Evolutionary conservation across 2,329 filamentous ascomycete species (phyloP), one percentile per base, ranked within the genome.

Genomic region (Aspergillus tamarii): DNA sequence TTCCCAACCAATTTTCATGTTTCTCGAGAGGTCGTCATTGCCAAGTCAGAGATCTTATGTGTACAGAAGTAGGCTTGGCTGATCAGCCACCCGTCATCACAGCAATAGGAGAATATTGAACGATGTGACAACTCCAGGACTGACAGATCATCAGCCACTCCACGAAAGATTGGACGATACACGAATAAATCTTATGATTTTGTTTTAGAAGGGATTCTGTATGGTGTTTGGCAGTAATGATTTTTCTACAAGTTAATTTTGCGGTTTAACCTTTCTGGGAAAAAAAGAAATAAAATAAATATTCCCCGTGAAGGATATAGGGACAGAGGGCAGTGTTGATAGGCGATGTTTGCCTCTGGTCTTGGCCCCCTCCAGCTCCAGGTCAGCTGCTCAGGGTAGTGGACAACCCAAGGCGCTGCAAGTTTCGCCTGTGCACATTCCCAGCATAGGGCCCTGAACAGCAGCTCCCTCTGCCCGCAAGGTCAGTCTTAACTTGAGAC

Each of bases 81-180:
- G 34, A 39, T 54, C 16, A 61, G 66, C 64, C 64, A 66, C 64
- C 64, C 60, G 62, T 61, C 61, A 64, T 59, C 66, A 64, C 53
- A 64, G 59, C 66, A 65, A 62, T 60, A 68, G 62, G 62, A 65
- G 64, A 64, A 65, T 65, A 65, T 57, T 57, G 57, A 26, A 57
- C 26, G 60, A 66, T 66, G 62, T 66, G 66, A 68, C 66, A 59
- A 61, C 62, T 66, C 58, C 34, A 41, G n/a, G 28, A 36, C 64
- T 60, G 66, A 68, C 66, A 65, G 66, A 67, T 68, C 66, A 65
- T 57, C 61, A 43, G 45, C 62, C 57, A 52, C 46, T 60, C 34
- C 26, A 46, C 34, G 52, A 23, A 36, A 52, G 14, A 30, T 39
- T 48, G 28, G 36, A 21, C 19, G 43, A 60, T 52, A 34, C 48